phyloP scores from a whole-genome alignment of 2,329 filamentous ascomycete genomes.

The Xylaria sp. region DNA sequence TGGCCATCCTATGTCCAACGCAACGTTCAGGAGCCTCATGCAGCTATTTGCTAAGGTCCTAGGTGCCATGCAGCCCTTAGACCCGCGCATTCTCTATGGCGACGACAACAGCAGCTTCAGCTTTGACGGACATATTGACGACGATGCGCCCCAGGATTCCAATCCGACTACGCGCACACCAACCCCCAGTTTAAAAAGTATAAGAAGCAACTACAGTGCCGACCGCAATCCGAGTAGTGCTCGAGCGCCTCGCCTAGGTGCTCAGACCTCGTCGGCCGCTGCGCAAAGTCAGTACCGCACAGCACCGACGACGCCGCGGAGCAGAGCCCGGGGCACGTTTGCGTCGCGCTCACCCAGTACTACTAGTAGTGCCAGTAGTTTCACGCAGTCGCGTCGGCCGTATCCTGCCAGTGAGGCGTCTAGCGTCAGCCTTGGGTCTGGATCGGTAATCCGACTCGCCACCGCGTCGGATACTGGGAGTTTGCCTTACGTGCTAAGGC shows the following conservation, averaged over 20 bases:
- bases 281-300: slow-evolving; percentile 61
- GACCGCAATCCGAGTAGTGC: slow-evolving; percentile 40
- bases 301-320: slow-evolving; percentile 65
- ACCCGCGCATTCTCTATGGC: slow-evolving; percentile 62
- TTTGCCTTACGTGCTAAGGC: slow-evolving; percentile 52
- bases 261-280: slow-evolving; percentile 56
- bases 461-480: slow-evolving; percentile 50
- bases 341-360: slow-evolving; percentile 50
- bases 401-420: slow-evolving; percentile 51
- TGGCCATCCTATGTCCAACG: slow-evolving; percentile 72
- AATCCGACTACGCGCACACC: slow-evolving; percentile 54
- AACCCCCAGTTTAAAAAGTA: slow-evolving; percentile 30
- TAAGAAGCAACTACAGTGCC: slow-evolving; percentile 39
- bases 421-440: slow-evolving; percentile 41
- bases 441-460: slow-evolving; percentile 60
- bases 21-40: slow-evolving; percentile 83
- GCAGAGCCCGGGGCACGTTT: slow-evolving; percentile 51
- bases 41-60: slow-evolving; percentile 83
- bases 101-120: slow-evolving; percentile 42
- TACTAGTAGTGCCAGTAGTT: slow-evolving; percentile 41
- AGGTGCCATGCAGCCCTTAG: slow-evolving; percentile 75
- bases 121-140: slow-evolving; percentile 49
- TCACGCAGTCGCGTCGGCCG: slow-evolving; percentile 57
- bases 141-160: slow-evolving; percentile 57
- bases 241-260: slow-evolving; percentile 47